Evolutionary conservation across 1,284 basidiomycete species (phyloP).

Genomic region (Ustilago vetiveriae): DNA sequence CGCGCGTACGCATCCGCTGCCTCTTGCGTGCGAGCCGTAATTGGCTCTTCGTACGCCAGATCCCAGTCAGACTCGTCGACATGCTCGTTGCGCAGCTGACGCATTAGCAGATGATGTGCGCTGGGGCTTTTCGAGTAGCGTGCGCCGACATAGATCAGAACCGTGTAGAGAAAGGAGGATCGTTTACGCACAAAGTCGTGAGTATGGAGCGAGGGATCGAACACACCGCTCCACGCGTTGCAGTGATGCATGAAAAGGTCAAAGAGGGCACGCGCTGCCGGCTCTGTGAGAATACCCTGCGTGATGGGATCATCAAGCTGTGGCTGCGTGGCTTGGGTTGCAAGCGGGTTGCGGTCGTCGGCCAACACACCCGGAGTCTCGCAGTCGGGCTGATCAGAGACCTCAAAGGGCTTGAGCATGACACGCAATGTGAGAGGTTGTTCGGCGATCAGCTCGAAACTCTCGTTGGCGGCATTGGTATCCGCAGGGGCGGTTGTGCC

Average conservation of each 20-base stretch:
- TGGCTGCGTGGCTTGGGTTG: slow-evolving; percentile 21
- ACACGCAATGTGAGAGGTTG: slow-evolving; percentile 42
- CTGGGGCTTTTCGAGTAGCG: slow-evolving; percentile 27
- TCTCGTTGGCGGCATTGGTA: slow-evolving; percentile 45
- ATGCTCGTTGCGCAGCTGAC: slow-evolving; percentile 24
- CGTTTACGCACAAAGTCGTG: slow-evolving; percentile 51
- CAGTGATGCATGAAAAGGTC: slow-evolving; percentile 41
- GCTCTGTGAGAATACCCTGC: slow-evolving; percentile 34
- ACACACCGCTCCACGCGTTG: slow-evolving; percentile 36
- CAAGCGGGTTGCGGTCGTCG: slow-evolving; percentile 34
- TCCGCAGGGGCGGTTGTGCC: slow-evolving; percentile 20
- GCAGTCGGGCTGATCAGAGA: slow-evolving; percentile 36
- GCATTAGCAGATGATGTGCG: slow-evolving; percentile 37
- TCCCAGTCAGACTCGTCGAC: slow-evolving; percentile 29
- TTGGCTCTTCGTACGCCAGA: slow-evolving; percentile 25
- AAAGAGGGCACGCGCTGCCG: slow-evolving; percentile 42
- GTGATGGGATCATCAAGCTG: slow-evolving; percentile 43
- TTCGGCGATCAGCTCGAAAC: slow-evolving; percentile 49
- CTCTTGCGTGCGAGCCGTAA: slow-evolving; percentile 14
- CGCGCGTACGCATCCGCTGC: slow-evolving; percentile 37
- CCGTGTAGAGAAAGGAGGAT: slow-evolving; percentile 48
- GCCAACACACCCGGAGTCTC: slow-evolving; percentile 27
- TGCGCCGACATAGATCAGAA: slow-evolving; percentile 40
- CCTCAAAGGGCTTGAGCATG: slow-evolving; percentile 53
- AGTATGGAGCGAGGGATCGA: slow-evolving; percentile 41